Conservation (phyloP, 768 basidiomycete genomes). For the Megacollybia marginata region DNA sequence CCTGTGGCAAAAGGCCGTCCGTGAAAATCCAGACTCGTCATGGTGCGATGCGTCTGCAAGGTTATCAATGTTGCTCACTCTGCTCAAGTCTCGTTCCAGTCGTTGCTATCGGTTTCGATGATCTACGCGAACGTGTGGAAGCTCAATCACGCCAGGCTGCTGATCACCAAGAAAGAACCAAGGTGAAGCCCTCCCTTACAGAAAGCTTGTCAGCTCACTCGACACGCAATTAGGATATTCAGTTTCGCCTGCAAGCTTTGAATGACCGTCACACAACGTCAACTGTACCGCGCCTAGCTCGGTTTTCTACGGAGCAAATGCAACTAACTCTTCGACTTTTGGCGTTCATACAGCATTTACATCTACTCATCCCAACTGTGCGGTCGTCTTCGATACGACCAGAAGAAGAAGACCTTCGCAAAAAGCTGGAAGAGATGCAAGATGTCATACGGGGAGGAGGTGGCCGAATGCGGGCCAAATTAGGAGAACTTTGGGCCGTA, state of each 20-base stretch:
- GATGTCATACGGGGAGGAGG: constrained; percentile 5
- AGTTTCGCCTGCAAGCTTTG: constrained; percentile 53
- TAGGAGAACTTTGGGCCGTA: constrained; percentile 83
- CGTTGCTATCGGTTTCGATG: constrained; percentile 75
- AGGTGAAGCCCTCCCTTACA: constrained; percentile 25
- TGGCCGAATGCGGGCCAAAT: constrained; percentile 59
- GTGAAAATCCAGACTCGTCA: constrained; percentile 76
- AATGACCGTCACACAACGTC: constrained; percentile 56
- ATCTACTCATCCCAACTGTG: constrained; percentile 70
- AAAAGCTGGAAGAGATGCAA: constrained; percentile 33
- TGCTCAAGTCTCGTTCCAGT: constrained; percentile 64
- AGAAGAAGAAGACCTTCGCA: constrained; percentile 64
- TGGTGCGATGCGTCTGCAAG: constrained; percentile 39
- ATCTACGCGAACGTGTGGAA: constrained; percentile 70
- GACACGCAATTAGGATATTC: constrained; percentile 44
- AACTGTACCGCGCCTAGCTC: constrained; percentile 60
- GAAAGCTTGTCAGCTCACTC: constrained; percentile 1
- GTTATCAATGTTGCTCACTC: neutral
- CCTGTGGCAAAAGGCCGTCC: constrained; percentile 70
- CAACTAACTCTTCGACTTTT: constrained; percentile 69
- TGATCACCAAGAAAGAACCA: constrained; percentile 60
- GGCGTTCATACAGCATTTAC: constrained; percentile 64
- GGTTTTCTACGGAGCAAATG: constrained; percentile 54
- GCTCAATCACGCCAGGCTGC: constrained; percentile 63
- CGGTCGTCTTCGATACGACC: constrained; percentile 68